A percentile compares a stretch with the other conserved stretches of the same genome.
Conservation (phyloP, 352 stramenopile species). For the Phytophthora kernoviae region DNA sequence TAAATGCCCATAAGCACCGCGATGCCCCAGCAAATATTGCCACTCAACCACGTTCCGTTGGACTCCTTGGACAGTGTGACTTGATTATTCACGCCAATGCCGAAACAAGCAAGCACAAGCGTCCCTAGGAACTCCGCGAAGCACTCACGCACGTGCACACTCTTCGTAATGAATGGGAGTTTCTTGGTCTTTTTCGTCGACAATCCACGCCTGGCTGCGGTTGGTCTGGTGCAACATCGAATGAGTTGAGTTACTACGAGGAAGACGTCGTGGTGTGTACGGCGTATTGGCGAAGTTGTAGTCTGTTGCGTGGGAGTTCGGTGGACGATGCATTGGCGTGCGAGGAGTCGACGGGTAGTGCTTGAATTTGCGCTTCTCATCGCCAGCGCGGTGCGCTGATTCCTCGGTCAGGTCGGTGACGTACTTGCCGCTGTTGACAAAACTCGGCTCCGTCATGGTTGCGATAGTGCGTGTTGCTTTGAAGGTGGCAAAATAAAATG, state of each 20-base stretch:
- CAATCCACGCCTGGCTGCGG: slow-evolving; percentile 31
- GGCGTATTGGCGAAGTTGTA: slow-evolving; percentile 34
- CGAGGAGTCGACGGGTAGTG: slow-evolving; percentile 19
- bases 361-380: slow-evolving; percentile 18
- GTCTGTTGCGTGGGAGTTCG: slow-evolving; percentile 4
- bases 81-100: slow-evolving; percentile 60
- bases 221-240: slow-evolving; percentile 37
- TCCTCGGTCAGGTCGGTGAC: slow-evolving; percentile 33
- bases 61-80: slow-evolving; percentile 41
- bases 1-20: slow-evolving; percentile 61
- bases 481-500: slow-evolving; percentile 10
- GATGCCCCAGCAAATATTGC: slow-evolving; percentile 71
- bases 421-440: slow-evolving; percentile 34
- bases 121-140: slow-evolving; percentile 59
- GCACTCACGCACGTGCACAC: slow-evolving; percentile 51
- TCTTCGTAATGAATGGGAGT: slow-evolving; percentile 32
- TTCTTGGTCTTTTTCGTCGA: slow-evolving; percentile 21
- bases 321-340: slow-evolving; percentile 22
- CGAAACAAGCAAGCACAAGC: slow-evolving; percentile 55
- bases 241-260: slow-evolving; percentile 15
- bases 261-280: slow-evolving; percentile 25
- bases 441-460: slow-evolving; percentile 24
- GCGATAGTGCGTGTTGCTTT: neutral
- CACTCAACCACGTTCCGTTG: slow-evolving; percentile 64
- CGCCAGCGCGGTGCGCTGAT: slow-evolving; percentile 16